Conservation (phyloP, 1,284 basidiomycete species). For the Caloboletus inedulis region DNA sequence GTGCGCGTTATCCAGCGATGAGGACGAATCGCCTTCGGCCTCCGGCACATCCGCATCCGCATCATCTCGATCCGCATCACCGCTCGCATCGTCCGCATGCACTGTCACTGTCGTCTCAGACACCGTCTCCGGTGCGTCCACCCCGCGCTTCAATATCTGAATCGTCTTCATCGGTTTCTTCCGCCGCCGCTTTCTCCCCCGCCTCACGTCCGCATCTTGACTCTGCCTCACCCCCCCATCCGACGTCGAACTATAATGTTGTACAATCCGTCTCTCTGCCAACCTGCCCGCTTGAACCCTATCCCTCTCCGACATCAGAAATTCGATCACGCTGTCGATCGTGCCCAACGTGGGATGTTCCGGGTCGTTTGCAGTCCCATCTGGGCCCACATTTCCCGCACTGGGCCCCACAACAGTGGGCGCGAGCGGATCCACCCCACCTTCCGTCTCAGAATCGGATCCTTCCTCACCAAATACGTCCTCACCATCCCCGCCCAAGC, state of each 20-base stretch:
- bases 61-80: constrained; percentile 30
- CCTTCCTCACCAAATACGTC: constrained; percentile 8
- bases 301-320: constrained; percentile 32
- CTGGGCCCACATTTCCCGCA: background rate
- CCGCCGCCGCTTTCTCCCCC: constrained; percentile 45
- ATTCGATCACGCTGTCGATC: constrained; percentile 35
- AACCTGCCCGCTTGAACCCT: constrained; percentile 29
- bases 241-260: constrained; percentile 37
- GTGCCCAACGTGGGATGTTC: constrained; percentile 33
- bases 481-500: background rate
- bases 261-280: constrained; percentile 19
- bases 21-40: constrained; percentile 30
- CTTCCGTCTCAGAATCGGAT: constrained; percentile 35
- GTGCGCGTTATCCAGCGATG: constrained; percentile 32
- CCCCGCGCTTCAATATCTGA: constrained; percentile 27
- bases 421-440: constrained; percentile 24
- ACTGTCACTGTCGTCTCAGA: constrained; percentile 25
- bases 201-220: constrained; percentile 38
- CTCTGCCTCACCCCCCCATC: constrained; percentile 36
- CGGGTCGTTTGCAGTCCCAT: constrained; percentile 13
- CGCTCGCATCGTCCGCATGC: constrained; percentile 23
- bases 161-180: constrained; percentile 38
- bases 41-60: constrained; percentile 12
- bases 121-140: constrained; percentile 21
- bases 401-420: constrained; percentile 28